Evolutionary conservation across 2,329 filamentous ascomycete species (phyloP).

Genomic region (Beauveria australis): DNA sequence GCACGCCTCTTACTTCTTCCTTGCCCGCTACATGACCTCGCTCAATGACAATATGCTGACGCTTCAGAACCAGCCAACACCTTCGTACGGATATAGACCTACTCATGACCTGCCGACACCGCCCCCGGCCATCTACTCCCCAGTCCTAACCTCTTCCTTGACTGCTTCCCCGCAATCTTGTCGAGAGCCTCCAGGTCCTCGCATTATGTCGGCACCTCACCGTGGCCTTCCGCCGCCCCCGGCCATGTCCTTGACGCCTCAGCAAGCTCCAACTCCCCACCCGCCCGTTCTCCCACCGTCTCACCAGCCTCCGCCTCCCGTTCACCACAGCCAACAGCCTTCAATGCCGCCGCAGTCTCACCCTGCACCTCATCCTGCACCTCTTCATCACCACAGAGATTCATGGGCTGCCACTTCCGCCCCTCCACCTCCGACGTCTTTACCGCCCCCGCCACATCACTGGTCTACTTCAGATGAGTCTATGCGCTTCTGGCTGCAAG

Average conservation of each 20-base stretch:
- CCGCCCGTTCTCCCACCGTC: slow-evolving; percentile 4
- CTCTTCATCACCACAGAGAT: slow-evolving; percentile 26
- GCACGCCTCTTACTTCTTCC: background rate
- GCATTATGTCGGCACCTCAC: slow-evolving; percentile 55
- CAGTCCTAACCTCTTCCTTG: slow-evolving; percentile 27
- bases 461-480: slow-evolving; percentile 62
- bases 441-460: slow-evolving; percentile 56
- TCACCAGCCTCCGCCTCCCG: slow-evolving; percentile 9
- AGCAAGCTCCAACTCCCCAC: slow-evolving; percentile 19
- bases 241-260: slow-evolving; percentile 45
- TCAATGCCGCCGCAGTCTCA: slow-evolving; percentile 17
- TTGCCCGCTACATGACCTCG: background rate
- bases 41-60: slow-evolving; percentile 39
- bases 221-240: slow-evolving; percentile 55
- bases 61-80: slow-evolving; percentile 38
- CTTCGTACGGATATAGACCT: slow-evolving; percentile 38
- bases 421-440: slow-evolving; percentile 38
- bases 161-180: slow-evolving; percentile 17
- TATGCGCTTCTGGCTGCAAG: slow-evolving; percentile 62
- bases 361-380: slow-evolving; percentile 16
- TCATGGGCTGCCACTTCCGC: slow-evolving; percentile 21
- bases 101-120: slow-evolving; percentile 46
- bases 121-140: slow-evolving; percentile 37
- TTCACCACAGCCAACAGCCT: slow-evolving; percentile 15
- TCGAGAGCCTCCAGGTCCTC: slow-evolving; percentile 33